phyloP scores from a whole-genome alignment of 495 filamentous ascomycete genomes.

The Emericellopsis terricola region DNA sequence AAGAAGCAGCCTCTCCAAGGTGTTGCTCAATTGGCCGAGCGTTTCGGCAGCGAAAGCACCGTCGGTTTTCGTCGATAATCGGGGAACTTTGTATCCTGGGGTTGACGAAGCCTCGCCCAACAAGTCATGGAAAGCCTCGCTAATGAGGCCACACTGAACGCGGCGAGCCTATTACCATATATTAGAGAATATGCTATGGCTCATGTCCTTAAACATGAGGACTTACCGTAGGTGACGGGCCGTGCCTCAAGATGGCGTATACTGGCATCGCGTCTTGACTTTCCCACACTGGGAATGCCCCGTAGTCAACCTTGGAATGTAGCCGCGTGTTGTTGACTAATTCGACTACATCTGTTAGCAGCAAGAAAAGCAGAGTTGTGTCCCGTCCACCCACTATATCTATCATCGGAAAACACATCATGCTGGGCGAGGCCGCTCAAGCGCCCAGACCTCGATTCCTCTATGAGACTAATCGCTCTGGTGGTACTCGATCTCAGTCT shows the following conservation, averaged over 20 bases:
- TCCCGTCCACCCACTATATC: conserved; percentile 16
- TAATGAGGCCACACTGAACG: conserved; percentile 19
- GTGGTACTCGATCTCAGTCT: conserved; percentile 22
- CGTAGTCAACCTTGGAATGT: conserved; percentile 4
- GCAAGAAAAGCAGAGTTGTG: too few relatives aligned
- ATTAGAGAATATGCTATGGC: neutral
- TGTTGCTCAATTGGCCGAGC: conserved; percentile 10
- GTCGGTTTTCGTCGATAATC: too few relatives aligned
- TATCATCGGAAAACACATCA: conserved; percentile 3
- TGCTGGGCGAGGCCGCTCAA: neutral
- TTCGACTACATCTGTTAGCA: neutral
- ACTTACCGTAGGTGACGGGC: conserved; percentile 2
- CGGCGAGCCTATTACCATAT: conserved; percentile 15
- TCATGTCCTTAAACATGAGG: conserved; percentile 1
- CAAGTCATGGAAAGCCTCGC: conserved; percentile 25
- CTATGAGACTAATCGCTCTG: conserved; percentile 22
- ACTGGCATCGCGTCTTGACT: conserved; percentile 1
- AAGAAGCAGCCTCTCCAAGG: conserved; percentile 15
- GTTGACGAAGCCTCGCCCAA: conserved; percentile 12
- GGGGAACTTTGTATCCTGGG: too few relatives aligned
- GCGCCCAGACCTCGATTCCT: conserved; percentile 15
- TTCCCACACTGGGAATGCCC: conserved; percentile 5
- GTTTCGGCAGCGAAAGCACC: conserved; percentile 15
- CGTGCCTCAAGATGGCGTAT: neutral
- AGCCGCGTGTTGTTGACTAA: conserved; percentile 1